These are phyloP conservation scores for Marasmius oreades DNA, from an alignment of 1,284 basidiomycete genomes.

Conservation along the genomic window DNA sequence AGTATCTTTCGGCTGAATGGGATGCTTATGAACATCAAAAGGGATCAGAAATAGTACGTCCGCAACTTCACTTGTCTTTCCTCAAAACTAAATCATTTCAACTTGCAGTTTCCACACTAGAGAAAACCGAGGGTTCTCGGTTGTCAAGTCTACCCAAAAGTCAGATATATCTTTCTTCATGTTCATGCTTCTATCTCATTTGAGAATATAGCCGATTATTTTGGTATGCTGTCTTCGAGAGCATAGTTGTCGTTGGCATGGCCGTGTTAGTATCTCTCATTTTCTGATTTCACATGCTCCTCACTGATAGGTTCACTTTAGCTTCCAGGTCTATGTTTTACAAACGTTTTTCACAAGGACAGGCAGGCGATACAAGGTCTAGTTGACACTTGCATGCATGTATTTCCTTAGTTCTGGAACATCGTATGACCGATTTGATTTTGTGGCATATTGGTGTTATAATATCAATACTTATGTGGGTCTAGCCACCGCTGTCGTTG, in stretches of 20 bases:
- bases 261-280: slow-evolving; percentile 56
- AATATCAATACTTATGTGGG: too few relatives aligned
- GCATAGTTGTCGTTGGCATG: slow-evolving; percentile 75
- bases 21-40: slow-evolving; percentile 81
- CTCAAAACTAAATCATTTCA: slow-evolving; percentile 11
- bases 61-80: not conserved
- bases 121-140: slow-evolving; percentile 78
- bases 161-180: slow-evolving; percentile 26
- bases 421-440: too few relatives aligned
- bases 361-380: slow-evolving; percentile 82
- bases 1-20: slow-evolving; percentile 88
- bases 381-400: slow-evolving; percentile 20
- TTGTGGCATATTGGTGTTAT: too few relatives aligned
- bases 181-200: slow-evolving; percentile 12
- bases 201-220: slow-evolving; percentile 65
- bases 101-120: slow-evolving; percentile 70
- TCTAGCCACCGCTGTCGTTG: too few relatives aligned
- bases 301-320: slow-evolving; percentile 27
- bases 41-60: slow-evolving; percentile 87
- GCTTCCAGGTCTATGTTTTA: slow-evolving; percentile 84
- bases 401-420: too few relatives aligned
- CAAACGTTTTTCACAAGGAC: slow-evolving; percentile 93
- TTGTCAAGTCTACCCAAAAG: slow-evolving; percentile 79
- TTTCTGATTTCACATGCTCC: slow-evolving; percentile 8
- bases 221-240: slow-evolving; percentile 86